These are phyloP conservation scores for Colletotrichum shisoi DNA, from an alignment of 2,329 filamentous ascomycete species.

Conservation along the genomic window DNA sequence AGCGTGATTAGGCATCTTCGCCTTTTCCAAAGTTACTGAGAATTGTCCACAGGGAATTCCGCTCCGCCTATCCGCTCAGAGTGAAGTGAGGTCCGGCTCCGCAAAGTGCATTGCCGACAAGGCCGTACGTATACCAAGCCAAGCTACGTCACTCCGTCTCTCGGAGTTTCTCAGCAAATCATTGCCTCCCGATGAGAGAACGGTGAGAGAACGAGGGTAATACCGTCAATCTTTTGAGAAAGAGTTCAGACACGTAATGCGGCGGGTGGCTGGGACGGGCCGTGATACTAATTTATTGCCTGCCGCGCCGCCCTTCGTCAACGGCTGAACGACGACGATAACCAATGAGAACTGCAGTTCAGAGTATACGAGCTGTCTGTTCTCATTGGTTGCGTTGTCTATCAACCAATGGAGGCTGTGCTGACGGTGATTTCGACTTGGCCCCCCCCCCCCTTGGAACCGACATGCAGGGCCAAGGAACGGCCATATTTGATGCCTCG, in stretches of 20 bases:
- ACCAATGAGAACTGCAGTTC: slow-evolving; percentile 12
- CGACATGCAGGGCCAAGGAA: slow-evolving; percentile 24
- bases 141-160: background rate
- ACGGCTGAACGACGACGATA: background rate
- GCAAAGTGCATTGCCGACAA: background rate
- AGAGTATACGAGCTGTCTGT: slow-evolving; percentile 4
- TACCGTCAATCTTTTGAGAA: background rate
- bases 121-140: too few species aligned
- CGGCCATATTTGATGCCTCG: background rate
- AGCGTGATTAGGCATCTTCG: too few species aligned
- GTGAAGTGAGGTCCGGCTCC: background rate
- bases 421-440: background rate
- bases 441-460: background rate
- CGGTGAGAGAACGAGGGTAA: too few species aligned
- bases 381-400: slow-evolving; percentile 5
- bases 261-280: background rate
- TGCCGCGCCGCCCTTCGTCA: background rate
- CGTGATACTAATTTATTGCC: background rate
- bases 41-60: background rate
- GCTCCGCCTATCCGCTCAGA: too few species aligned
- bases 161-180: too few species aligned
- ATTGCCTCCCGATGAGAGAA: too few species aligned
- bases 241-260: background rate
- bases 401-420: slow-evolving; percentile 9
- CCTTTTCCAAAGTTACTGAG: too few species aligned